Percentiles rank a stretch among this genome's conserved stretches.
These are phyloP conservation scores for Nigrospora sphaerica DNA, from an alignment of 2,329 filamentous ascomycete genomes.

Conservation along the genomic window DNA sequence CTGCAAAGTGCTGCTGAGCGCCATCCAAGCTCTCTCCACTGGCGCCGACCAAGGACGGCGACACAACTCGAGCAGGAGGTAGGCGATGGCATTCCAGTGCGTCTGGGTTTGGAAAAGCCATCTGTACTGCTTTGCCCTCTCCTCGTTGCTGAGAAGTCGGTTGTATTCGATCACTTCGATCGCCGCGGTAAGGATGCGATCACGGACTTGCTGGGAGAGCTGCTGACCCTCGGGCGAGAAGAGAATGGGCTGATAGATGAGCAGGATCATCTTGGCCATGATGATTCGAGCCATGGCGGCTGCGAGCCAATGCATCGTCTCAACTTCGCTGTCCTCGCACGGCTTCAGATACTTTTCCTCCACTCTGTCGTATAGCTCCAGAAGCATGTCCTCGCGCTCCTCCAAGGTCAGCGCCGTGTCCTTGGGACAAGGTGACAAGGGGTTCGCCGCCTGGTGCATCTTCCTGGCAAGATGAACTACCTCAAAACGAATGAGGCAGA, in stretches of 20 bases:
- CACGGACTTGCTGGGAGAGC: constrained; percentile 29
- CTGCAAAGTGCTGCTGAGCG: constrained; percentile 30
- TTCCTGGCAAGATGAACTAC: constrained; percentile 32
- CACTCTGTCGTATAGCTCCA: constrained; percentile 38
- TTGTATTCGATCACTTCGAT: constrained; percentile 51
- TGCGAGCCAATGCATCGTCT: constrained; percentile 42
- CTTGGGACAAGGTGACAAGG: constrained; percentile 20
- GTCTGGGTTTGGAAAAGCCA: constrained; percentile 55
- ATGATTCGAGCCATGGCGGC: constrained; percentile 41
- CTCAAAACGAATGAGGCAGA: constrained; percentile 34
- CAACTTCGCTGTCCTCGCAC: constrained; percentile 35
- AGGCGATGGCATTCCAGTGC: constrained; percentile 53
- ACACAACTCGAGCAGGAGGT: constrained; percentile 43
- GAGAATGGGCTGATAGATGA: constrained; percentile 45
- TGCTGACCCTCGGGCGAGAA: constrained; percentile 31
- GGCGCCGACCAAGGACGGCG: constrained; percentile 41
- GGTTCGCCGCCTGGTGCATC: constrained; percentile 28
- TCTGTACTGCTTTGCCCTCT: constrained; percentile 40
- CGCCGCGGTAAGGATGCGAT: constrained; percentile 39
- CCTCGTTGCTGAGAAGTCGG: constrained; percentile 44
- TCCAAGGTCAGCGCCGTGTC: constrained; percentile 27
- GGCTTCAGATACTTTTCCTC: constrained; percentile 47
- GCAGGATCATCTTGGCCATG: constrained; percentile 45
- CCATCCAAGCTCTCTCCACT: constrained; percentile 43
- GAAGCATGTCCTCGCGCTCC: constrained; percentile 37